Conservation (phyloP, 2,329 filamentous ascomycete species). For the Escovopsis sp. region DNA sequence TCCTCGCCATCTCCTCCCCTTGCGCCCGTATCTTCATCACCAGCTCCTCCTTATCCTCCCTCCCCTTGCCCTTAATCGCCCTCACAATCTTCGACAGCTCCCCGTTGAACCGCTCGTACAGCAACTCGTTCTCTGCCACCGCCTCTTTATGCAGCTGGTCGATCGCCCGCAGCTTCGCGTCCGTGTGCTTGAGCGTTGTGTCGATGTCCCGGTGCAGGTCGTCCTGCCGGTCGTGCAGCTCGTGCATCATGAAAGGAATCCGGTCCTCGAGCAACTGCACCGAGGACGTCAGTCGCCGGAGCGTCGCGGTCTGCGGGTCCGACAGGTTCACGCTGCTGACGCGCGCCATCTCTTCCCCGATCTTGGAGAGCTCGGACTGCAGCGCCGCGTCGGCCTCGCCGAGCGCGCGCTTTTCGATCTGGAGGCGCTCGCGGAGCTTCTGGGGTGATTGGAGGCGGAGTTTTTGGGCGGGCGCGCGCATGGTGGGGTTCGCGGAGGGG, state of each 20-base stretch:
- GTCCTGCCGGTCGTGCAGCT: constrained; percentile 45
- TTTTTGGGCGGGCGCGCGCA: constrained; percentile 27
- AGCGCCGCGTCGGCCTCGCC: constrained; percentile 54
- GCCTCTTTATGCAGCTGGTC: constrained; percentile 82
- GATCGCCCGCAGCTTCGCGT: constrained; percentile 64
- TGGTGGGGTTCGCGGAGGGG: constrained; percentile 12
- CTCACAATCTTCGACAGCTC: constrained; percentile 73
- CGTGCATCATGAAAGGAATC: constrained; percentile 42
- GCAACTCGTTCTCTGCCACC: constrained; percentile 78
- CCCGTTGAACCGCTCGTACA: constrained; percentile 87
- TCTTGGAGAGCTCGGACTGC: constrained; percentile 61
- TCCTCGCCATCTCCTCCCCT: constrained; percentile 58
- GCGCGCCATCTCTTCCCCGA: constrained; percentile 62
- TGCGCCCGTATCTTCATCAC: constrained; percentile 54
- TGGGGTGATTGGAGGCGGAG: constrained; percentile 56
- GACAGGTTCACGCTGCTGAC: constrained; percentile 25
- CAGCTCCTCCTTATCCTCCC: constrained; percentile 67
- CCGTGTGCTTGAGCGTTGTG: constrained; percentile 53
- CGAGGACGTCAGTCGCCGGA: constrained; percentile 37
- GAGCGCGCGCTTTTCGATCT: constrained; percentile 63
- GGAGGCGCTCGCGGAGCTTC: constrained; percentile 70
- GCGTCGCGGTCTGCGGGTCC: constrained; percentile 20
- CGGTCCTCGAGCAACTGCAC: constrained; percentile 52
- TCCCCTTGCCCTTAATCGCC: constrained; percentile 54
- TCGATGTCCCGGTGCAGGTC: constrained; percentile 57